Conservation (phyloP, 805 yeast genomes). For the Sugiyamaella floridensis region DNA sequence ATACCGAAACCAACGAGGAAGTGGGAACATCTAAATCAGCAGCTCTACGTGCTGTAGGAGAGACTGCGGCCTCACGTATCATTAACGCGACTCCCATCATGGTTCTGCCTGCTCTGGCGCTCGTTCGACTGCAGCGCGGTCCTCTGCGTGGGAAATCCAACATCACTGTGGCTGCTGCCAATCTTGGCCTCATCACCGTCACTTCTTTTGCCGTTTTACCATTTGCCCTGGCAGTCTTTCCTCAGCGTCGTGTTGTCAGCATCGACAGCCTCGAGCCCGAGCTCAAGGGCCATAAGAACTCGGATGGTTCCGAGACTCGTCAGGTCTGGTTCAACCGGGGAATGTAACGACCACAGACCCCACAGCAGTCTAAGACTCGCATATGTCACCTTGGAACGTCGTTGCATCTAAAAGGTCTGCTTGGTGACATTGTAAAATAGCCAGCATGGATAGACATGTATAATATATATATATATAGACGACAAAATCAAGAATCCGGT, state of each 20-base stretch:
- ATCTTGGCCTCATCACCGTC: conserved; percentile 74
- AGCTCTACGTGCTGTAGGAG: conserved; percentile 90
- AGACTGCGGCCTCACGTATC: conserved; percentile 91
- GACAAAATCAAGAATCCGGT: no score
- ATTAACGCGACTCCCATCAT: conserved; percentile 95
- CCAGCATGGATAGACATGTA: no score
- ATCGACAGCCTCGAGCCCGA: conserved; percentile 57
- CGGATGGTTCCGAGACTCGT: conserved; percentile 49
- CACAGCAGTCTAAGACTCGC: not conserved
- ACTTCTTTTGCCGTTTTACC: conserved; percentile 88
- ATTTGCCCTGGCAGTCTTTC: conserved; percentile 92
- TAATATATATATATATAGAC: no score
- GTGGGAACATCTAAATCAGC: conserved; percentile 75
- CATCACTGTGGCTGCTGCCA: conserved; percentile 60
- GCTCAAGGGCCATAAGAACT: conserved; percentile 53
- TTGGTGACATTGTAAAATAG: no score
- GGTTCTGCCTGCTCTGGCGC: conserved; percentile 88
- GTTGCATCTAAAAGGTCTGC: not conserved
- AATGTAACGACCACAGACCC: conserved; percentile 43
- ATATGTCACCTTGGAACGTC: not conserved
- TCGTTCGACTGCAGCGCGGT: conserved; percentile 69
- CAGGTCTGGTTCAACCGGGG: conserved; percentile 89
- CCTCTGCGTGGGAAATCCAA: conserved; percentile 61
- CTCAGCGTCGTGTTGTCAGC: conserved; percentile 67
- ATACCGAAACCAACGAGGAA: conserved; percentile 30